These are phyloP conservation scores for Ceratobasidium sp. DNA, from an alignment of 1,284 basidiomycete genomes.

Conservation along the genomic window DNA sequence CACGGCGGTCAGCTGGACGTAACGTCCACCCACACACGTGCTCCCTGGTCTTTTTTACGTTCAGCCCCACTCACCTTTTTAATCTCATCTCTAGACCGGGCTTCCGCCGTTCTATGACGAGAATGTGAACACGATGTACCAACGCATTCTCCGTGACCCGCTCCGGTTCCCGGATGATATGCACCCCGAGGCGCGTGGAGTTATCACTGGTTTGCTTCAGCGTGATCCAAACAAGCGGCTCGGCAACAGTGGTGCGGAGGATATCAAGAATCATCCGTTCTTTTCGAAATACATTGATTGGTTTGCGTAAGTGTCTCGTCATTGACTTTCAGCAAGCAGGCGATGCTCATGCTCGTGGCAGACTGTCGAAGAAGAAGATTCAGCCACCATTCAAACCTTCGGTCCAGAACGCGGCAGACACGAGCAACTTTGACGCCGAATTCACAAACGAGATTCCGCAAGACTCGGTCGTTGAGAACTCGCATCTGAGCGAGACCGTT, in stretches of 20 bases:
- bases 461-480: conserved; percentile 93
- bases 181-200: conserved; percentile 83
- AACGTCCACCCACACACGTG: background rate
- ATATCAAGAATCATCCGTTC: conserved; percentile 97
- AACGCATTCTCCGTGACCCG: conserved; percentile 94
- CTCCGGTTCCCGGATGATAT: conserved; percentile 94
- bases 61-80: too few relatives aligned
- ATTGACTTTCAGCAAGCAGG: background rate
- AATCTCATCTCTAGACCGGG: conserved; percentile 67
- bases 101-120: conserved; percentile 99
- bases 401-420: conserved; percentile 75
- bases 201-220: conserved; percentile 88
- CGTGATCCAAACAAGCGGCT: conserved; percentile 87
- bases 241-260: conserved; percentile 91
- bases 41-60: background rate
- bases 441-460: conserved; percentile 92
- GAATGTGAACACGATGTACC: conserved; percentile 98
- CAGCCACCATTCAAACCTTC: conserved; percentile 98
- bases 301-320: conserved; percentile 60
- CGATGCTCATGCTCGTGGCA: conserved; percentile 48
- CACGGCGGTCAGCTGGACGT: background rate
- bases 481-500: conserved; percentile 89
- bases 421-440: conserved; percentile 93
- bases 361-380: conserved; percentile 92
- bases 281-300: conserved; percentile 96